Conservation (phyloP, 169 alveolate species). For the Eimeria zaria region DNA sequence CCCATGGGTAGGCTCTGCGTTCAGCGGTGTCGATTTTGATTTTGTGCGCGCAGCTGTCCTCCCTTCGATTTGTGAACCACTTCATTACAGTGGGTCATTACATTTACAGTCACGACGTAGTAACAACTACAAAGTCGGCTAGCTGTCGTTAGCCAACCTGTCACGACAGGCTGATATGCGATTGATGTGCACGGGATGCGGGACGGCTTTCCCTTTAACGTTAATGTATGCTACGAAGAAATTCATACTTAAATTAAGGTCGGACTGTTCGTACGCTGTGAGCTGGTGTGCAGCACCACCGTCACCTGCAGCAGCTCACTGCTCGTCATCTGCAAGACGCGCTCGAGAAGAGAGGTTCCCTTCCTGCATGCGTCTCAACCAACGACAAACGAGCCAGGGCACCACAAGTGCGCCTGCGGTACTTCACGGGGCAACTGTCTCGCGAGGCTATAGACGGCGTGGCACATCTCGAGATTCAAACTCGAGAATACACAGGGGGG, state of each 20-base stretch:
- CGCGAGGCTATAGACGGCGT: conserved; percentile 73
- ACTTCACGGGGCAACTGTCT: conserved; percentile 77
- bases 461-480: conserved; percentile 69
- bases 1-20: not conserved
- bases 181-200: not conserved
- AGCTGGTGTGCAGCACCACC: conserved; percentile 76
- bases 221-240: not conserved
- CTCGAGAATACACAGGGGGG: conserved; percentile 22
- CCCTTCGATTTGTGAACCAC: conserved; percentile 62
- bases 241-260: conserved; percentile 28
- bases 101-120: not conserved
- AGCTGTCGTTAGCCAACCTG: not conserved
- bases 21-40: not conserved
- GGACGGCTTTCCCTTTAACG: not conserved
- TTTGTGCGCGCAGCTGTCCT: conserved; percentile 41
- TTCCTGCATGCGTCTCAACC: not conserved
- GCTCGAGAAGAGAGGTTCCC: not conserved
- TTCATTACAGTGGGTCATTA: conserved; percentile 39
- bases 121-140: not conserved
- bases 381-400: conserved; percentile 12
- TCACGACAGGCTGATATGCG: not conserved
- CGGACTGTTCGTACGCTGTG: conserved; percentile 33
- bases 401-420: conserved; percentile 65
- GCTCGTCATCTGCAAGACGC: conserved; percentile 72
- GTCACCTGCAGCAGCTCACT: conserved; percentile 70